These are phyloP conservation scores for Gossypium gossypioides DNA, from an alignment of 441 rosid genomes.

Conservation along the genomic window DNA sequence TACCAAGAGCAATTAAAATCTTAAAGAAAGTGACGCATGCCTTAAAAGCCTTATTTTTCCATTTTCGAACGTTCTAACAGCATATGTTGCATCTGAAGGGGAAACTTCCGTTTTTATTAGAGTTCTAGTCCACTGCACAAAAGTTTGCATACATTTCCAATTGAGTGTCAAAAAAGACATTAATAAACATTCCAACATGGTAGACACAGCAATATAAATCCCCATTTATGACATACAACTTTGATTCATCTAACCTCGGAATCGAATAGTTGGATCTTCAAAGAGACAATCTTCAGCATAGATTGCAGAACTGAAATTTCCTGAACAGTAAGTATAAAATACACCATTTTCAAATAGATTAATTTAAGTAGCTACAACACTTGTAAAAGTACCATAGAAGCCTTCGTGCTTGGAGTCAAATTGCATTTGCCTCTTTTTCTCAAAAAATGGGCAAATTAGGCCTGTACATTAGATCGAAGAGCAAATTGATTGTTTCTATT, in stretches of 20 bases:
- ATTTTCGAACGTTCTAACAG: no score
- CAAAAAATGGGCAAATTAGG: no score
- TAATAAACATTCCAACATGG: neutral
- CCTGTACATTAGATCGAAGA: no score
- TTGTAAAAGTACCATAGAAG: no score
- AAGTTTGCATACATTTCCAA: neutral
- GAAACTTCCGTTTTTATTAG: neutral
- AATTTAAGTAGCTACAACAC: neutral
- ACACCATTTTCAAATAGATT: neutral
- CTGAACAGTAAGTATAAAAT: slow-evolving; percentile 19
- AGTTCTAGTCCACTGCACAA: neutral
- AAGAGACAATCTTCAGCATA: slow-evolving; percentile 66
- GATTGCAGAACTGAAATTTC: slow-evolving; percentile 49
- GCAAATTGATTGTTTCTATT: no score
- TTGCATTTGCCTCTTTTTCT: no score
- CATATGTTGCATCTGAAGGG: neutral
- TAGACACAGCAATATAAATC: neutral
- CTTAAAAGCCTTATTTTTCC: no score
- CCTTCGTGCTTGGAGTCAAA: no score
- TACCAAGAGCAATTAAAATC: no score
- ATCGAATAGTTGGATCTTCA: slow-evolving; percentile 81
- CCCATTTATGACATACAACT: neutral
- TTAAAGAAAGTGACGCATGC: no score
- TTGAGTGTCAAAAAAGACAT: neutral
- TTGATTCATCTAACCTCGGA: slow-evolving; percentile 41